Percentiles rank a stretch among this genome's conserved stretches.
phyloP scores from a whole-genome alignment of 768 basidiomycete genomes.

The Pleurotus sapidus region DNA sequence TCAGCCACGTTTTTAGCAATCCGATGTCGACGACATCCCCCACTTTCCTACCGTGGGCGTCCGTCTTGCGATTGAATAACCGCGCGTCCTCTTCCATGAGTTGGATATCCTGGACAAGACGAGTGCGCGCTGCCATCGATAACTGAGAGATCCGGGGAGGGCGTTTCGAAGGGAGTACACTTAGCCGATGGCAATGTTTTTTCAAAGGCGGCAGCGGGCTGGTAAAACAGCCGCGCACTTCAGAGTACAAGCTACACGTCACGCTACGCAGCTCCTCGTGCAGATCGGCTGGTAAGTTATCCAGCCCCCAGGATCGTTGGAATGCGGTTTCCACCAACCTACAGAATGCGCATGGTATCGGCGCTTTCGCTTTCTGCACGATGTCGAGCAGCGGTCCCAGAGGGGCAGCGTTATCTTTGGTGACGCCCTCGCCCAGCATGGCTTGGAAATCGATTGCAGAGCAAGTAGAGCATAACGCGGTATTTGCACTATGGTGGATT shows the following conservation, averaged over 20 bases:
- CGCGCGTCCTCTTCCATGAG: not conserved
- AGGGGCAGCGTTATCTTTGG: not conserved
- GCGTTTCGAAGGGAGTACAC: not conserved
- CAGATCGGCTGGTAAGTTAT: not conserved
- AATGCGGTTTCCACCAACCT: not conserved
- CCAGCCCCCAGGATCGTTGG: not conserved
- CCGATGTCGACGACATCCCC: not conserved
- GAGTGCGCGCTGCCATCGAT: not conserved
- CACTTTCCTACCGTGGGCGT: not conserved
- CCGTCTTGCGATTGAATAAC: not conserved
- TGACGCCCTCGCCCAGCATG: not conserved
- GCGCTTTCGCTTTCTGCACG: not conserved
- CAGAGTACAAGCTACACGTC: not conserved
- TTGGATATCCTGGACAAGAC: not conserved
- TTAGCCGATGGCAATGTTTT: not conserved
- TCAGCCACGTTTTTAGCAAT: not conserved
- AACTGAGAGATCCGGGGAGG: not conserved
- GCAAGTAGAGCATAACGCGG: not conserved
- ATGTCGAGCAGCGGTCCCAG: not conserved
- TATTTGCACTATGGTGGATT: too few species aligned
- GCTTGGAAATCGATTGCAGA: not conserved
- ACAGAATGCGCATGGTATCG: not conserved
- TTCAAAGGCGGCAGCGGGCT: not conserved
- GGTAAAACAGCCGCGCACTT: not conserved
- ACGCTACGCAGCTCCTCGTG: not conserved